Evolutionary conservation across 129 eudicot species (phyloP).

Genomic region (Kitagawia praeruptora): DNA sequence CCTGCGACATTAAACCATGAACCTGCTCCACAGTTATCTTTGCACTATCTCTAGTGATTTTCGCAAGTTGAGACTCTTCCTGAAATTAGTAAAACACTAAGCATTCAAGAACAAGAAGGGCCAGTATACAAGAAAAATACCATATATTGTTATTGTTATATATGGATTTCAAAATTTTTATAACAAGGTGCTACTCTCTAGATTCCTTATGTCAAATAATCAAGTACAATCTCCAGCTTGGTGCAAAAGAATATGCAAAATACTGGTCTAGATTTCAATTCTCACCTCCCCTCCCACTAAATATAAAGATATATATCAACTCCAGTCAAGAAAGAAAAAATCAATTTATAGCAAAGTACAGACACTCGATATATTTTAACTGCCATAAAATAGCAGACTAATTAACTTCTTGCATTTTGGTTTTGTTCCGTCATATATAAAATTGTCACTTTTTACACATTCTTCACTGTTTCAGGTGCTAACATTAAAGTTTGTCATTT

Average conservation of each 20-base stretch:
- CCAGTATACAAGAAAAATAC: background rate
- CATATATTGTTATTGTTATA: too few species aligned
- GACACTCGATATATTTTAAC: background rate
- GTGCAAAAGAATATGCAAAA: background rate
- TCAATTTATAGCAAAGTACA: background rate
- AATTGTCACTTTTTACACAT: background rate
- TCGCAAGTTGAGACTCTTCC: constrained; percentile 94
- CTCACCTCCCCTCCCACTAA: background rate
- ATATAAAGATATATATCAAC: background rate
- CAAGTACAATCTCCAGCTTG: background rate
- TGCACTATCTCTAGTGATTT: constrained; percentile 91
- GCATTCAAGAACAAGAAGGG: background rate
- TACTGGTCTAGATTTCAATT: background rate
- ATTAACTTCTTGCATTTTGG: background rate
- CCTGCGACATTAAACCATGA: constrained; percentile 99
- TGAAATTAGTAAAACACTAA: constrained; percentile 19
- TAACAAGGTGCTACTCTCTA: background rate
- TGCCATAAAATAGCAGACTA: background rate
- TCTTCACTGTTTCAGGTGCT: background rate
- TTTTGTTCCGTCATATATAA: background rate
- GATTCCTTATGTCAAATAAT: background rate
- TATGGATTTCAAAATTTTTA: background rate
- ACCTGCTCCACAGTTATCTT: constrained; percentile 98
- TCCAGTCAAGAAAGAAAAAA: too few species aligned
- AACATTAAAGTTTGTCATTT: background rate